Conservation (phyloP, 2,329 filamentous ascomycete genomes). For the Sporothrix brasiliensis region DNA sequence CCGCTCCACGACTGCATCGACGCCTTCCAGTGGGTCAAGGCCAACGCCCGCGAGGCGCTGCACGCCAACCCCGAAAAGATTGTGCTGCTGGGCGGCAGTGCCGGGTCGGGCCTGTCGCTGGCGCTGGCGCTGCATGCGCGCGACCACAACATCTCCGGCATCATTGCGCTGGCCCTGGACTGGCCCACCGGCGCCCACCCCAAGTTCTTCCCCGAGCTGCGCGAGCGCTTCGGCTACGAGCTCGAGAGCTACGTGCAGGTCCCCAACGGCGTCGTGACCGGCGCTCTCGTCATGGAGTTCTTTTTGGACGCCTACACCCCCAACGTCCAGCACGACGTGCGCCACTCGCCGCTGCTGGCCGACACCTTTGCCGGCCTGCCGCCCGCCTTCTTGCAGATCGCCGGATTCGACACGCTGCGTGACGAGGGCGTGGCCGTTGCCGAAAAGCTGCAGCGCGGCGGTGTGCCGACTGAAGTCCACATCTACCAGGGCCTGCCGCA, state of each 20-base stretch:
- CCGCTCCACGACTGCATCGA: slow-evolving; percentile 56
- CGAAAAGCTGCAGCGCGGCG: slow-evolving; percentile 43
- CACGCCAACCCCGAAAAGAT: slow-evolving; percentile 45
- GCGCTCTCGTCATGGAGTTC: slow-evolving; percentile 41
- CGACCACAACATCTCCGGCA: slow-evolving; percentile 41
- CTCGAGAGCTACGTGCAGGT: slow-evolving; percentile 45
- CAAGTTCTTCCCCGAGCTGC: slow-evolving; percentile 41
- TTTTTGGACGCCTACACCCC: slow-evolving; percentile 45
- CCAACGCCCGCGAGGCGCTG: slow-evolving; percentile 49
- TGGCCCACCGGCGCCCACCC: slow-evolving; percentile 46
- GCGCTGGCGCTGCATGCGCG: slow-evolving; percentile 42
- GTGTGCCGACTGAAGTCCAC: slow-evolving; percentile 42
- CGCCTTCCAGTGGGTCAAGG: slow-evolving; percentile 50
- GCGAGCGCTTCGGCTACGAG: slow-evolving; percentile 42
- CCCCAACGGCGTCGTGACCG: slow-evolving; percentile 41
- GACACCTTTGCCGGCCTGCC: slow-evolving; percentile 42
- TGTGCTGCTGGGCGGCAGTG: slow-evolving; percentile 54
- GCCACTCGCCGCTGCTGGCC: slow-evolving; percentile 44
- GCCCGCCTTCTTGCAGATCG: slow-evolving; percentile 44
- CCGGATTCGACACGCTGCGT: slow-evolving; percentile 44
- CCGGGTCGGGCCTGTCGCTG: slow-evolving; percentile 49
- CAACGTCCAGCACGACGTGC: slow-evolving; percentile 38
- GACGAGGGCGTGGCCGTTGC: slow-evolving; percentile 48
- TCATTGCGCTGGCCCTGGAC: slow-evolving; percentile 44
- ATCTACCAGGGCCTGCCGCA: slow-evolving; percentile 45